Evolutionary conservation across 805 yeast genomes (phyloP).

Genomic region (Candida adriatica): DNA sequence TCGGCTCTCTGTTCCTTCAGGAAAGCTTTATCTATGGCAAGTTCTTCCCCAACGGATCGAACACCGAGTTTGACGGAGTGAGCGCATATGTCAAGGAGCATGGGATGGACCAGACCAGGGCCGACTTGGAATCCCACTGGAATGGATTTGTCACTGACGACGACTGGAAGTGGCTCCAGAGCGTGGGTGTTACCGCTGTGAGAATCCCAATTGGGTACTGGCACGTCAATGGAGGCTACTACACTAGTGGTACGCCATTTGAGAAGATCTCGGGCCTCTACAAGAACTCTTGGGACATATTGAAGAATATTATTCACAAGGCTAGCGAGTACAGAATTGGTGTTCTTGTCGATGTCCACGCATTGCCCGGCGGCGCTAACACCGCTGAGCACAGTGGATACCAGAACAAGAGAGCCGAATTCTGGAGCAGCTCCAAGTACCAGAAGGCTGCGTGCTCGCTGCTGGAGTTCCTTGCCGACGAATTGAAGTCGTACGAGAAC

Average conservation of each 20-base stretch:
- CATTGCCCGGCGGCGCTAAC: conserved; percentile 90
- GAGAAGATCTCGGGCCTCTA: conserved; percentile 50
- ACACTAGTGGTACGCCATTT: conserved; percentile 56
- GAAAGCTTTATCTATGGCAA: conserved; percentile 74
- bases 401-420: conserved; percentile 46
- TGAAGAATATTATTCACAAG: conserved; percentile 46
- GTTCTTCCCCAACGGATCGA: conserved; percentile 51
- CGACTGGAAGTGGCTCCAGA: conserved; percentile 75
- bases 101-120: conserved; percentile 49
- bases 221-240: conserved; percentile 65
- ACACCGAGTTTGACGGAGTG: conserved; percentile 71
- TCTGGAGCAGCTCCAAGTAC: conserved; percentile 46
- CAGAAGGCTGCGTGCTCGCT: conserved; percentile 41
- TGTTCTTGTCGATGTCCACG: conserved; percentile 80
- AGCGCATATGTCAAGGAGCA: conserved; percentile 36
- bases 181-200: conserved; percentile 67
- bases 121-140: conserved; percentile 62
- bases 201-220: conserved; percentile 91
- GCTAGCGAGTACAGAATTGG: conserved; percentile 64
- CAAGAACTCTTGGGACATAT: conserved; percentile 62
- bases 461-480: conserved; percentile 55
- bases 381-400: conserved; percentile 81
- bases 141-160: conserved; percentile 47
- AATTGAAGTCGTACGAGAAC: conserved; percentile 52
- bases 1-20: conserved; percentile 73